Percentiles rank a stretch among this genome's conserved stretches.
These are phyloP conservation scores for Moesziomyces sp. DNA, from an alignment of 1,284 basidiomycete genomes.

Conservation along the genomic window DNA sequence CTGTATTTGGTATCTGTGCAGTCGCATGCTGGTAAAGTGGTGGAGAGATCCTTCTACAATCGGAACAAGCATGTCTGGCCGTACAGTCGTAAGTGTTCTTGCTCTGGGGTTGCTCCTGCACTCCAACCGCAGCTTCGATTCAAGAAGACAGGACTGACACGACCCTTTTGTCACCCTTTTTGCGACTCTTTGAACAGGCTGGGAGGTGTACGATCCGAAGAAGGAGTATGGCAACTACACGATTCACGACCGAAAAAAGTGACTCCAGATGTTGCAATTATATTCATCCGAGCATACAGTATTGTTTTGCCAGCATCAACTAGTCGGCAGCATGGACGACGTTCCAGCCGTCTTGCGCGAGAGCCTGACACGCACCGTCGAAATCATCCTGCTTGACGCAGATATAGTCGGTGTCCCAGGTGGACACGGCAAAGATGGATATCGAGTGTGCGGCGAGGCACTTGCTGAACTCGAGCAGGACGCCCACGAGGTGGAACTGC, in stretches of 20 bases:
- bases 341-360: constrained; percentile 36
- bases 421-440: constrained; percentile 46
- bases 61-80: constrained; percentile 98
- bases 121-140: background rate
- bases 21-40: constrained; percentile 98
- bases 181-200: constrained; percentile 9
- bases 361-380: constrained; percentile 14
- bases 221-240: constrained; percentile 61
- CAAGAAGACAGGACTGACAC: background rate
- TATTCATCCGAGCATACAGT: background rate
- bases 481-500: constrained; percentile 43
- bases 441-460: constrained; percentile 24
- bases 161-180: background rate
- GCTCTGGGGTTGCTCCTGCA: too few relatives aligned
- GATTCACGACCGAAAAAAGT: constrained; percentile 51
- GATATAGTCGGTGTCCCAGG: constrained; percentile 48
- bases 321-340: constrained; percentile 12
- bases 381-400: constrained; percentile 31
- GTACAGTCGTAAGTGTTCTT: constrained; percentile 70
- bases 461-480: constrained; percentile 39
- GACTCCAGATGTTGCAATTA: background rate
- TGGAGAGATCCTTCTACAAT: constrained; percentile 92
- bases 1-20: too few relatives aligned
- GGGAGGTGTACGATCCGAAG: constrained; percentile 62
- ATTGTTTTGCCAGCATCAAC: background rate